phyloP scores from a whole-genome alignment of 2,329 filamentous ascomycete species.

The Fusarium pseudonygamai region DNA sequence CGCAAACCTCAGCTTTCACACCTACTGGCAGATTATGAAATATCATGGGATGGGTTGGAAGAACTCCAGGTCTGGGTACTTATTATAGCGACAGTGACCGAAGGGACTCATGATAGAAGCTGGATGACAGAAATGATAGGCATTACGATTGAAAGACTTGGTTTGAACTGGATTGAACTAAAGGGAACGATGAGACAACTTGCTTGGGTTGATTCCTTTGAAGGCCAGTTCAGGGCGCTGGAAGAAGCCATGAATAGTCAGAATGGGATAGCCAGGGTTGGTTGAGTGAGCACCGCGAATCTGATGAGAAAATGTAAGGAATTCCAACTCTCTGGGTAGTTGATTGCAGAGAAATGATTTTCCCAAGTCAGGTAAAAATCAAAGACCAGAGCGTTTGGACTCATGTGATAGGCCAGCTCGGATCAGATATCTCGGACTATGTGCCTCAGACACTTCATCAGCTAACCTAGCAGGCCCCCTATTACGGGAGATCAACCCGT shows the following conservation, averaged over 20 bases:
- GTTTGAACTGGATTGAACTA: neutral
- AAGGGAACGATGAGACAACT: neutral
- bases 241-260: neutral
- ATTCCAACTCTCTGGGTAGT: neutral
- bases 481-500: neutral
- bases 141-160: neutral
- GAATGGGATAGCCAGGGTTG: neutral
- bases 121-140: neutral
- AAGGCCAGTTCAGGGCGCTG: neutral
- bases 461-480: neutral
- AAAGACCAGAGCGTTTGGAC: neutral
- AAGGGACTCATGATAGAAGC: neutral
- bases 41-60: neutral
- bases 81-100: neutral
- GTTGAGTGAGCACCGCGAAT: no score
- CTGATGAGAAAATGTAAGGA: neutral
- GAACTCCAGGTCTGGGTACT: neutral
- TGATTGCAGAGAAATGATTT: no score
- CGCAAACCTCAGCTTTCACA: neutral
- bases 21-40: neutral
- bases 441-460: neutral
- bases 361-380: neutral
- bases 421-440: slow-evolving; percentile 9
- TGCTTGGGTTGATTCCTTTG: neutral
- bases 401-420: neutral